These are phyloP conservation scores for Antrodiella citrinella DNA, from an alignment of 768 basidiomycete species.

Conservation along the genomic window DNA sequence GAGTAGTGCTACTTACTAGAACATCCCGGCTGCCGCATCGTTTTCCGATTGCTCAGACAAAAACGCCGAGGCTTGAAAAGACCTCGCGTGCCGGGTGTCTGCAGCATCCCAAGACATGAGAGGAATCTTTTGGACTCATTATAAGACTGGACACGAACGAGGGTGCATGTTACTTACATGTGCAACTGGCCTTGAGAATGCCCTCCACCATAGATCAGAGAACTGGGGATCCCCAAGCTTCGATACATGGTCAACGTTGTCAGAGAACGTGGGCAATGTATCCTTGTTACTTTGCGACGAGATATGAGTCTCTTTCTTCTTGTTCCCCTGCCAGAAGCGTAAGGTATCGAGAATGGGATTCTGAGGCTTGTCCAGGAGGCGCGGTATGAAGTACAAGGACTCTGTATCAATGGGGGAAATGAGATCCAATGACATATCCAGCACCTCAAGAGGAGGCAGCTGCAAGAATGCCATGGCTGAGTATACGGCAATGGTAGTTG, in stretches of 20 bases:
- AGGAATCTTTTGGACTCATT: too few relatives aligned
- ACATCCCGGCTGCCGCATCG: slow-evolving; percentile 47
- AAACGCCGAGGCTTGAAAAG: slow-evolving; percentile 41
- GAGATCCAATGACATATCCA: background rate
- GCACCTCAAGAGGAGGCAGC: background rate
- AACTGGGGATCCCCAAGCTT: too few relatives aligned
- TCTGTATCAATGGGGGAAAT: slow-evolving; percentile 7
- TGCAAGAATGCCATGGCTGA: background rate
- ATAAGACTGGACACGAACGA: too few relatives aligned
- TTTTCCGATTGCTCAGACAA: slow-evolving; percentile 57
- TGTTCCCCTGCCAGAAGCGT: slow-evolving; percentile 22
- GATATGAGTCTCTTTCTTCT: too few relatives aligned
- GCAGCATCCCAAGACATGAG: slow-evolving; percentile 55
- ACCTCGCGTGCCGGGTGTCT: slow-evolving; percentile 24
- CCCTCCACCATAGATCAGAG: too few relatives aligned
- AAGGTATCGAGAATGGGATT: slow-evolving; percentile 67
- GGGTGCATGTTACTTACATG: too few relatives aligned
- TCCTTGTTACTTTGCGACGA: too few relatives aligned
- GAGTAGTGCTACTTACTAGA: slow-evolving; percentile 38
- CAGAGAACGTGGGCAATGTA: too few relatives aligned
- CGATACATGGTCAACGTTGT: too few relatives aligned
- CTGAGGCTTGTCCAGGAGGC: slow-evolving; percentile 63
- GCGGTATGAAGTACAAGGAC: slow-evolving; percentile 50
- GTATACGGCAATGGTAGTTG: too few relatives aligned
- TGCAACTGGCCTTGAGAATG: too few relatives aligned